Evolutionary conservation across 2,329 filamentous ascomycete species (phyloP), one percentile per base, ranked within the genome.

Genomic region (Chaetoscypha palmicola): DNA sequence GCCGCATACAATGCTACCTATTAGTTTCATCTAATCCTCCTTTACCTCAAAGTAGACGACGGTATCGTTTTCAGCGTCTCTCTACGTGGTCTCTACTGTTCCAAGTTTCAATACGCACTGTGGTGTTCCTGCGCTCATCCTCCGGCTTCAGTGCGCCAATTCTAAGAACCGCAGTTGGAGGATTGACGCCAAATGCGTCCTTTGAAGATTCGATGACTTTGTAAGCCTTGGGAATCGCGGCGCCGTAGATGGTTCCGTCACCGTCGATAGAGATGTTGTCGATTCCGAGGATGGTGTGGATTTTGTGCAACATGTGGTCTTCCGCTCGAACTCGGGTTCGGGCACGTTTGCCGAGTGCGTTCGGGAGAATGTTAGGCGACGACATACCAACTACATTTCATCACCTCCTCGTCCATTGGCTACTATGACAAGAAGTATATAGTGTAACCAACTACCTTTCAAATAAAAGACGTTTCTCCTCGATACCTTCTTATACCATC

Each of bases 241-340:
- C 62, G 2, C 53, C 62, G 43, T 58, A 58, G 26, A 67, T 56
- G 24, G 64, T 58, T 1, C 64, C 64, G 17, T 64, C 56, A 3
- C 45, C 48, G 43, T 67, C 64, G n/a, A 65, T 46, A 1, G 58
- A 60, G 7, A 66, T 41, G 30, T 66, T 66, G 43, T 66, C 64
- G 3, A 66, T 44, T 0, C 61, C 59, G 19, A 59, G 51, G 28
- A 57, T 36, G 34, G 49, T 51, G 32, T 53, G 56, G 45, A 54
- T 20, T 30, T 53, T 39, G 11, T 47, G 41, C 2, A 61, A 46
- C 3, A 26, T 39, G n/a, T 52, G 42, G 7, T 51, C 28, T 26
- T 49, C 40, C 5, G 46, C 41, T 16, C 60, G 35, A 2, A 50
- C 41, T 44, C 53, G 56, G 4, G 62, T 57, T 7, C 52, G 49